These are phyloP conservation scores for Trypanosoma lewisi DNA, from an alignment of 208 protist genomes.

Conservation along the genomic window DNA sequence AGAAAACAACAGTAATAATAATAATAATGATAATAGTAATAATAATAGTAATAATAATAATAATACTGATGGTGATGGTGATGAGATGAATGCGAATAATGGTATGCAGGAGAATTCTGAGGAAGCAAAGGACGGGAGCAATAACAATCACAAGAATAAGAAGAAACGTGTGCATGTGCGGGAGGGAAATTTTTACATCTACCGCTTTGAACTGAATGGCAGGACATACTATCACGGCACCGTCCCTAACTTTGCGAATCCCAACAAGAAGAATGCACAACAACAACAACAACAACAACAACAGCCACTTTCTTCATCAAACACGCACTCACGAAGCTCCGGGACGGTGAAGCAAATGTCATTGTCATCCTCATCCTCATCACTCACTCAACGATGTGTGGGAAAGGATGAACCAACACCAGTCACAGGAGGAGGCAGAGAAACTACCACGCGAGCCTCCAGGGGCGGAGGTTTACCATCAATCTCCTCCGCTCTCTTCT, in stretches of 20 bases:
- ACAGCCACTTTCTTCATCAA: constrained; percentile 5
- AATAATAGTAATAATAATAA: constrained; percentile 4
- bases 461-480: constrained; percentile 15
- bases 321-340: neutral
- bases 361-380: neutral
- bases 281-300: no score
- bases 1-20: neutral
- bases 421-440: neutral
- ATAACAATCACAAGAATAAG: no score
- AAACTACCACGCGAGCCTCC: neutral
- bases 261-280: constrained; percentile 61
- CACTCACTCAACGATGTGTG: no score
- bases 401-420: neutral
- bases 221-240: constrained; percentile 76
- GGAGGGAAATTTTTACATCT: constrained; percentile 77
- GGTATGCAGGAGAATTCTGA: no score
- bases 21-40: constrained; percentile 5
- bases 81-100: neutral
- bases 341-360: neutral
- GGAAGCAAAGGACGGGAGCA: no score
- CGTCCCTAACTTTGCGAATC: constrained; percentile 81
- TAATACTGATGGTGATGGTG: neutral
- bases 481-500: constrained; percentile 43
- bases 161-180: constrained; percentile 53
- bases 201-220: constrained; percentile 71